These are phyloP conservation scores for Mortierella sp. DNA, from an alignment of 371 early-diverging fungal genomes.

Conservation along the genomic window DNA sequence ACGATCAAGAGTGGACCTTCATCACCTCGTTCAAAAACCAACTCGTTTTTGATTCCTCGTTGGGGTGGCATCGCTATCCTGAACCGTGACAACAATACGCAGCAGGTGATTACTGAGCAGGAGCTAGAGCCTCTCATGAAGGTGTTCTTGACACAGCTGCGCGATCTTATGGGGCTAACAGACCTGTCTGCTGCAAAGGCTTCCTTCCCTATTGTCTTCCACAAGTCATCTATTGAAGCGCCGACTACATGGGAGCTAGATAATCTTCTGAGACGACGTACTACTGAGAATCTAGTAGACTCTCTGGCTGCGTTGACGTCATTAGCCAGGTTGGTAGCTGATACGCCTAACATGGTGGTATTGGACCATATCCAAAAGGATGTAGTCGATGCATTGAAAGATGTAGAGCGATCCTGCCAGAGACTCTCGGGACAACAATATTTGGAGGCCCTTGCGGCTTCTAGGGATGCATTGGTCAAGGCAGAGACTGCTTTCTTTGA, in stretches of 20 bases:
- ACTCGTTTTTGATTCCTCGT: constrained; percentile 90
- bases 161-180: constrained; percentile 83
- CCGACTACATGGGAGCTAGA: constrained; percentile 85
- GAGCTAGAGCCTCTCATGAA: constrained; percentile 82
- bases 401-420: constrained; percentile 25
- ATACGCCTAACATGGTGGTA: constrained; percentile 94
- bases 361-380: constrained; percentile 81
- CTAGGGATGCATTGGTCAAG: constrained; percentile 73
- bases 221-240: constrained; percentile 26
- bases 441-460: constrained; percentile 62
- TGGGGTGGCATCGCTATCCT: constrained; percentile 93
- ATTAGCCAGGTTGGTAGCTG: constrained; percentile 79
- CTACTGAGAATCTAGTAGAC: constrained; percentile 76
- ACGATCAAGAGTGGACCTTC: constrained; percentile 68
- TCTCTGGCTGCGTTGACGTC: constrained; percentile 84
- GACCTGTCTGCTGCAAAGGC: constrained; percentile 46
- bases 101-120: constrained; percentile 50
- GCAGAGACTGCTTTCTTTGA: constrained; percentile 96
- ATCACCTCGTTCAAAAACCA: constrained; percentile 62
- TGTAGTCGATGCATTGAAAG: constrained; percentile 58
- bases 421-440: constrained; percentile 57
- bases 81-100: constrained; percentile 61
- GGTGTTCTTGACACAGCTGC: constrained; percentile 83
- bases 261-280: constrained; percentile 72
- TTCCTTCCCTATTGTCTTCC: constrained; percentile 44